A percentile compares a stretch with the other conserved stretches of the same genome.
Evolutionary conservation across 352 stramenopile genomes (phyloP).

Genomic region (Pythium grandisporangium): DNA sequence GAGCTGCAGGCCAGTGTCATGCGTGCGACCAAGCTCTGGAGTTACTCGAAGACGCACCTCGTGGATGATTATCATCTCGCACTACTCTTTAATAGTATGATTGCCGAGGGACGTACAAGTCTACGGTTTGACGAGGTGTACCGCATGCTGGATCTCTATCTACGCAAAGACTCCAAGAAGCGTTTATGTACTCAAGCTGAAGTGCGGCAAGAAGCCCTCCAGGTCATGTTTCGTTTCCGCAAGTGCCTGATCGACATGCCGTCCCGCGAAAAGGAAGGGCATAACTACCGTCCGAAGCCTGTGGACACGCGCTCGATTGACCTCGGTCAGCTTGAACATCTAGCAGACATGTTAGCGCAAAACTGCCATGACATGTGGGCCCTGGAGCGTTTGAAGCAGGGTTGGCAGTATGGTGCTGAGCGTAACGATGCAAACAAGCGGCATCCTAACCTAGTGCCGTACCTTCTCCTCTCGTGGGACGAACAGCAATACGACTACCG

Average conservation of each 20-base stretch:
- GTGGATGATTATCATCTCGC: conserved; percentile 80
- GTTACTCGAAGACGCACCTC: conserved; percentile 68
- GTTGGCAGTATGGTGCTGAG: conserved; percentile 61
- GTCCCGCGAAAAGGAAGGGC: conserved; percentile 80
- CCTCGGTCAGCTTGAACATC: conserved; percentile 56
- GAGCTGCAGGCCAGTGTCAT: conserved; percentile 63
- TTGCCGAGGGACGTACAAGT: conserved; percentile 56
- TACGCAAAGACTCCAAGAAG: conserved; percentile 72
- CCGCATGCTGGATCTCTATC: conserved; percentile 75
- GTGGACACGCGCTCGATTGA: conserved; percentile 74
- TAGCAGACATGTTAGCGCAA: conserved; percentile 67
- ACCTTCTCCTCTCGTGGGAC: conserved; percentile 66
- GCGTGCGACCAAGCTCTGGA: conserved; percentile 77
- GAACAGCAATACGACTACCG: conserved; percentile 81
- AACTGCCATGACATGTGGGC: conserved; percentile 87
- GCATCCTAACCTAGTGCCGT: conserved; percentile 79
- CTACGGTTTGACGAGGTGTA: conserved; percentile 81
- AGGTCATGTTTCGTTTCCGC: conserved; percentile 87
- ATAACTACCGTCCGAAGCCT: conserved; percentile 82
- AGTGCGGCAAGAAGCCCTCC: conserved; percentile 62
- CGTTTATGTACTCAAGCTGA: conserved; percentile 57
- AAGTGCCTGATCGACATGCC: conserved; percentile 86
- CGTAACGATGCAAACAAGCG: conserved; percentile 67
- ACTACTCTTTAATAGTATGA: conserved; percentile 69
- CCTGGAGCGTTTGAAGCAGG: conserved; percentile 76